Base-by-base conservation (phyloP, 2,329 filamentous ascomycete genomes). In the Aphanoascus verrucosus region DNA sequence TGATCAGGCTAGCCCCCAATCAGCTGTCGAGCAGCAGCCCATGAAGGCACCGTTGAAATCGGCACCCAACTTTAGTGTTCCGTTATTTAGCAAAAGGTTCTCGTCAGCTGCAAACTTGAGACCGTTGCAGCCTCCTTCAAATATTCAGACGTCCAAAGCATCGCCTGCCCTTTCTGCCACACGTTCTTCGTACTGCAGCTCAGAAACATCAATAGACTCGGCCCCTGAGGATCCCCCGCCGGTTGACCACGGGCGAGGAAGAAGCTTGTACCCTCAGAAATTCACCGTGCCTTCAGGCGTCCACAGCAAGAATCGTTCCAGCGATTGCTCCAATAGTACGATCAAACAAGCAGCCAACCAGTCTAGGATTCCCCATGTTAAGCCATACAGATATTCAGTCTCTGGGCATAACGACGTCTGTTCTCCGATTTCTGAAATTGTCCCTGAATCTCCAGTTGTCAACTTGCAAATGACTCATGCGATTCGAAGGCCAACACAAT, bases 21-120 rank as follows among this genome's bases (percentile, higher is more conserved):
- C 19, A 4, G 11, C n/a, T 38, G 12, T 20, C 5, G 5, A 9
- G 14, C 32, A 32, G 7, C 42, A 52, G 19, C n/a, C 7, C 14
- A 14, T 6, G 32, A 46, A 40, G 19, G 34, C 42, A 4, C 15
- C 32, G 3, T 35, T 46, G 11, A 64, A 67, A 2, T 62, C 67
- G 20, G 63, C 69, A 2, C 69, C 68, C 2, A 72, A 72, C 52
- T 71, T 72, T 47, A 72, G 70, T 53, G 65, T 72, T 14, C 69
- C 69, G 2, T 64, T 64, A 1, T 70, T 71, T 52, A 72, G 67
- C 61, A 68, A 64, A 59, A 41, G 51, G 28, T 53, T 48, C 23
- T 53, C 51, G 8, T 53, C 51, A 5, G 20, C 51, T 1, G 1
- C 31, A 7, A 53, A 48, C 35, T 9, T 28, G 23, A 43, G 37